These are phyloP conservation scores for Diaporthe sp. DNA, from an alignment of 2,329 filamentous ascomycete species.

Conservation along the genomic window DNA sequence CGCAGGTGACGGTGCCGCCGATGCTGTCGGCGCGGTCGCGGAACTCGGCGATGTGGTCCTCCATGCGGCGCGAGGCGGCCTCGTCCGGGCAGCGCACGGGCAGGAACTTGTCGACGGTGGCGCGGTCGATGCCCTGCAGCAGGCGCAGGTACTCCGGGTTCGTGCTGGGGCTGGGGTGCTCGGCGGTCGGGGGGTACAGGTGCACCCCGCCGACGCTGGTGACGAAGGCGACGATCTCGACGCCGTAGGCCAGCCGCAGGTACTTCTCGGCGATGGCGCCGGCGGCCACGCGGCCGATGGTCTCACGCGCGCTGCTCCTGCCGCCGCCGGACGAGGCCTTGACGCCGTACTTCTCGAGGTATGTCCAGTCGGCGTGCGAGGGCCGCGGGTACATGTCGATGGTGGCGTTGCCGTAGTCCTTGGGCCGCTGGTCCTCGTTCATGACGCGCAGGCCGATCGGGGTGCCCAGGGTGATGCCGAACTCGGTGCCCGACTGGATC, in stretches of 20 bases:
- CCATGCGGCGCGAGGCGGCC: slow-evolving; percentile 78
- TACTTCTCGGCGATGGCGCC: slow-evolving; percentile 96
- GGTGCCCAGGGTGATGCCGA: slow-evolving; percentile 89
- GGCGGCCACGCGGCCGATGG: slow-evolving; percentile 91
- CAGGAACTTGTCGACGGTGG: slow-evolving; percentile 85
- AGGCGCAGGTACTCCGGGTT: slow-evolving; percentile 86
- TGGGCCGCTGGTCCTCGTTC: slow-evolving; percentile 93
- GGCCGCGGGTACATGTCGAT: slow-evolving; percentile 94
- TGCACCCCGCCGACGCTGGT: slow-evolving; percentile 85
- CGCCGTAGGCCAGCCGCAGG: slow-evolving; percentile 81
- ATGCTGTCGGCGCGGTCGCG: slow-evolving; percentile 88
- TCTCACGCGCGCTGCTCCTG: slow-evolving; percentile 92
- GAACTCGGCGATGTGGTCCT: slow-evolving; percentile 81
- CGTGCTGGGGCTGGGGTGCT: slow-evolving; percentile 76
- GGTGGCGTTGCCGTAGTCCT: slow-evolving; percentile 90
- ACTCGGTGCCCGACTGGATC: slow-evolving; percentile 94
- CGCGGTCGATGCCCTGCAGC: slow-evolving; percentile 78
- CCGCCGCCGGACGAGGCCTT: slow-evolving; percentile 93
- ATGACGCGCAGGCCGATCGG: slow-evolving; percentile 89
- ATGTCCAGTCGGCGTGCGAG: slow-evolving; percentile 96
- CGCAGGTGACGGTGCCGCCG: slow-evolving; percentile 93
- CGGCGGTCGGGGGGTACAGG: slow-evolving; percentile 79
- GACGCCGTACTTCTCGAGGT: slow-evolving; percentile 96
- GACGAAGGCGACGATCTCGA: slow-evolving; percentile 94
- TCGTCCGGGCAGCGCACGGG: slow-evolving; percentile 88